Conservation (phyloP, 805 yeast species). For the Brettanomyces nanus region DNA sequence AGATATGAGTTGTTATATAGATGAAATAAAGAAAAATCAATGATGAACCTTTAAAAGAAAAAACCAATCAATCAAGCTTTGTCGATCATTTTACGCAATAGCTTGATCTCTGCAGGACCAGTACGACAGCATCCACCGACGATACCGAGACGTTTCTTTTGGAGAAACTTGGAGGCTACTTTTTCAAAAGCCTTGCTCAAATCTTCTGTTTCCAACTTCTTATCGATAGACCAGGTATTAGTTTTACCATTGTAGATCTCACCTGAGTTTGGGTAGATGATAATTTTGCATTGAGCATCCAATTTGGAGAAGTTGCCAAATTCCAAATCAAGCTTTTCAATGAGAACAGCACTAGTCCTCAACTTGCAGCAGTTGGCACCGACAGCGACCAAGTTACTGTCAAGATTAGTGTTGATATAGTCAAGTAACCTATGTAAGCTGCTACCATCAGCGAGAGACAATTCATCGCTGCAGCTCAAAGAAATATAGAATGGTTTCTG, state of each 20-base stretch:
- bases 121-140: conserved; percentile 78
- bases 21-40: neutral
- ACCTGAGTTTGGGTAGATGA: conserved; percentile 73
- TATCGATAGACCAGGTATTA: conserved; percentile 31
- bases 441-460: conserved; percentile 44
- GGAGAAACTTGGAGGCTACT: conserved; percentile 32
- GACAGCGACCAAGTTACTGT: conserved; percentile 30
- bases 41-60: no score
- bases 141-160: conserved; percentile 33
- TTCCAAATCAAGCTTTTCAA: conserved; percentile 21
- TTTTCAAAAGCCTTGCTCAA: conserved; percentile 30
- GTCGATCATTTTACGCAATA: conserved; percentile 12
- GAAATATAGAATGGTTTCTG: conserved; percentile 19
- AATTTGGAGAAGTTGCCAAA: conserved; percentile 9
- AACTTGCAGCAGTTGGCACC: conserved; percentile 68
- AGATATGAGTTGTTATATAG: neutral
- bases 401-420: conserved; percentile 14
- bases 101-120: conserved; percentile 38
- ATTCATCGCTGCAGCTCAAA: conserved; percentile 33
- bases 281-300: conserved; percentile 28
- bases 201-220: conserved; percentile 6
- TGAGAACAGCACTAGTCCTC: conserved; percentile 31
- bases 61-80: no score
- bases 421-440: conserved; percentile 26
- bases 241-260: conserved; percentile 47